Evolutionary conservation across 176 grass and related monocot species (phyloP).

Genomic region (Otatea glauca): DNA sequence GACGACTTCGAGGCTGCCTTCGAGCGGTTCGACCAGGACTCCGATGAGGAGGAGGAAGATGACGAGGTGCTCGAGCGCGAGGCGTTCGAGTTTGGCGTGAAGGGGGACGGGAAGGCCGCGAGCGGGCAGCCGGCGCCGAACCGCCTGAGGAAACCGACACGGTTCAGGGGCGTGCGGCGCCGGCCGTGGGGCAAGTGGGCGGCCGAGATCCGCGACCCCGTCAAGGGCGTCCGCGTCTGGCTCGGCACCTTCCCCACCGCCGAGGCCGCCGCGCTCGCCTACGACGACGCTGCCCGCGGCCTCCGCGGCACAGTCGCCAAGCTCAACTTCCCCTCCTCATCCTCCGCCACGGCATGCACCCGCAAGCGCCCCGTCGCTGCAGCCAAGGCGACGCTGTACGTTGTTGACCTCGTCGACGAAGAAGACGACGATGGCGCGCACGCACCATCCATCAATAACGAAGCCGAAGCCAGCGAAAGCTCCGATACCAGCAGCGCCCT

Average conservation of each 20-base stretch:
- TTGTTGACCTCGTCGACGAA: neutral
- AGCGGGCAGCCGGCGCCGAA: neutral
- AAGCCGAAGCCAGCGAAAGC: neutral
- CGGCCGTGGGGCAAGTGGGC: conserved; percentile 84
- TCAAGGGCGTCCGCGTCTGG: conserved; percentile 75
- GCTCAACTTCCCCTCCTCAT: conserved; percentile 61
- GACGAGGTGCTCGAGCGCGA: conserved; percentile 20
- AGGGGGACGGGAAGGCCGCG: neutral
- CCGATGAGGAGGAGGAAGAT: conserved; percentile 4
- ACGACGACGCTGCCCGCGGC: conserved; percentile 63
- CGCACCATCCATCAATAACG: neutral
- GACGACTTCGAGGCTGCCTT: neutral
- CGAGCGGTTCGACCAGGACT: neutral
- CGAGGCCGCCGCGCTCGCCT: conserved; percentile 67
- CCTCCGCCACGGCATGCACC: neutral
- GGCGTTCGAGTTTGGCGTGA: conserved; percentile 17
- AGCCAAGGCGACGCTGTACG: neutral
- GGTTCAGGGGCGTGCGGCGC: conserved; percentile 57
- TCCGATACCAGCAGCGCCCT: conserved; percentile 18
- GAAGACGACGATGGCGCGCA: neutral
- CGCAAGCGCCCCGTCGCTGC: conserved; percentile 3
- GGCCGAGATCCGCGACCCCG: conserved; percentile 76
- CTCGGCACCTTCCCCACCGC: conserved; percentile 74
- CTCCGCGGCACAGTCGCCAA: conserved; percentile 58
- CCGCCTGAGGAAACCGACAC: neutral